Evolutionary conservation across 2,329 filamentous ascomycete species (phyloP), one percentile per base, ranked within the genome.

Genomic region (Colletotrichum orbiculare): DNA sequence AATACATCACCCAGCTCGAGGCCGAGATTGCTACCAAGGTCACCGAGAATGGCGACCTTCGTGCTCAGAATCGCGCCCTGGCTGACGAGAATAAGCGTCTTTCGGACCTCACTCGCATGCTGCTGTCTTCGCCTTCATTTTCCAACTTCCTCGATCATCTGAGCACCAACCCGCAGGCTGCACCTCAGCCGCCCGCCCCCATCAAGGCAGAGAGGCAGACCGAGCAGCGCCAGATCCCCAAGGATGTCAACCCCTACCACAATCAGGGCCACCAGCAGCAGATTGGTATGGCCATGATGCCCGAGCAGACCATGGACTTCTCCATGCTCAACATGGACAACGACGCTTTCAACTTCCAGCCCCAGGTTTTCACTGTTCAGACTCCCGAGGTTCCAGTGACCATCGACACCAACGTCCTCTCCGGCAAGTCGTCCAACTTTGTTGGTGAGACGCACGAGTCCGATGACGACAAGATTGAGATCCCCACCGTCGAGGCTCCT

Each of bases 1-100:
- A 98, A 86, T 98, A 98, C 83, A 98, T 99, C 75, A 87, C 89
- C 68, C 94, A 98, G 78, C 91, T 99, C 13, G 96, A 99, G 82
- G 85, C 87, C 68, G 95, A 98, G 77, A 91, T 97, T 71, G 91
- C 93, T 59, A 84, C 83, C 73, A 96, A 96, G 81, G 89, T 91
- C 45, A 91, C 90, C 69, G 95, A 98, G 82, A 90, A 91, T 70
- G 91, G 90, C 69, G 91, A 94, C 49, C 86, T 97, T 39, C 91
- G 92, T 68, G 80, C 85, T 41, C 90, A 96, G 78, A 98, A 97
- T 83, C 87, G 88, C 53, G 89, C 91, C 42, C 85, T 99, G 15
- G 82, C 88, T 70, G 92, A 96, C 50, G 94, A 97, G 83, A 97
- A 97, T 79, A 89, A 89, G 74, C 92, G 92, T 52, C 82, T 95